Percentiles rank a stretch among this genome's conserved stretches.
Conservation (phyloP, 2,329 filamentous ascomycete species). For the Coleophoma eucalyptorum region DNA sequence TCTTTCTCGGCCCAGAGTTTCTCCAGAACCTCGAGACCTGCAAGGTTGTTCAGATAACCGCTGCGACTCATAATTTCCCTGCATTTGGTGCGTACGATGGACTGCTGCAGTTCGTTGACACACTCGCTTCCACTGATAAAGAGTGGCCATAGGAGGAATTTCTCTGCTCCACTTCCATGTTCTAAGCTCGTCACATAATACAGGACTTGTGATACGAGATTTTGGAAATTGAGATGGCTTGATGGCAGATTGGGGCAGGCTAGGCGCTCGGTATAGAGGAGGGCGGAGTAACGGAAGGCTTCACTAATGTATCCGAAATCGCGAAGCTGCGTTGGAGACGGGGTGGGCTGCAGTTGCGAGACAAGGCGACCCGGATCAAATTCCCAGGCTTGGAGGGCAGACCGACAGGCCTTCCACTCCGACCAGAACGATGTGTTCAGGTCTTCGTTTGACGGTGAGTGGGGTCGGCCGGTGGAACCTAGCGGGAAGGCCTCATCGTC, state of each 20-base stretch:
- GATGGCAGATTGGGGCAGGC: slow-evolving; percentile 73
- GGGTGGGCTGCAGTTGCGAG: slow-evolving; percentile 42
- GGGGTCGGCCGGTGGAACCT: slow-evolving; percentile 28
- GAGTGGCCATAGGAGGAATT: slow-evolving; percentile 90
- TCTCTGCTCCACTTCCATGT: slow-evolving; percentile 68
- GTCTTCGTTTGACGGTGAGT: slow-evolving; percentile 48
- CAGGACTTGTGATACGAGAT: slow-evolving; percentile 76
- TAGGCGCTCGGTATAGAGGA: slow-evolving; percentile 86
- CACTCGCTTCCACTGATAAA: slow-evolving; percentile 91
- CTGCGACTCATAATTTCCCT: slow-evolving; percentile 83
- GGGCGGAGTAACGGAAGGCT: slow-evolving; percentile 82
- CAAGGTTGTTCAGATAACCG: slow-evolving; percentile 91
- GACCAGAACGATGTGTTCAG: slow-evolving; percentile 69
- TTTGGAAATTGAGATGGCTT: slow-evolving; percentile 74
- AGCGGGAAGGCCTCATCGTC: slow-evolving; percentile 48
- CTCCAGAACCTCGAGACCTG: slow-evolving; percentile 81
- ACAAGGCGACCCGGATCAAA: slow-evolving; percentile 56
- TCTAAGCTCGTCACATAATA: slow-evolving; percentile 80
- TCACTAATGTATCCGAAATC: slow-evolving; percentile 83
- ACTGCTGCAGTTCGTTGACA: slow-evolving; percentile 74
- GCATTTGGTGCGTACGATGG: slow-evolving; percentile 75
- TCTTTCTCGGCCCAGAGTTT: slow-evolving; percentile 61
- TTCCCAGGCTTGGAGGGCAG: slow-evolving; percentile 76
- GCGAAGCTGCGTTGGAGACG: slow-evolving; percentile 58
- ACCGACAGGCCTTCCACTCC: slow-evolving; percentile 79